Evolutionary conservation across 495 filamentous ascomycete genomes (phyloP).

Genomic region (Tuber brumale): DNA sequence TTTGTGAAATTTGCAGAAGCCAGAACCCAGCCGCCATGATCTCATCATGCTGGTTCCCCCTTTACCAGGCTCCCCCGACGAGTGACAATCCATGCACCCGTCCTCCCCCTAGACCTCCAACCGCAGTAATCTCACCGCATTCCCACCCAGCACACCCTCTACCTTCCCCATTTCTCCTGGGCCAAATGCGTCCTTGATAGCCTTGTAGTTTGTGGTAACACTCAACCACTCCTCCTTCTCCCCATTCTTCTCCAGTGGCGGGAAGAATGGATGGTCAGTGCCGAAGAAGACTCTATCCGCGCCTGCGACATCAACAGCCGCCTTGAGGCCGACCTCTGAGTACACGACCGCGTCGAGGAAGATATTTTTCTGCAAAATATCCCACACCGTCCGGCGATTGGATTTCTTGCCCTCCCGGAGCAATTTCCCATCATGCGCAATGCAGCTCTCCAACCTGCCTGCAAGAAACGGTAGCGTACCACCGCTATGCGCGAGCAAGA

Average conservation of each 20-base stretch:
- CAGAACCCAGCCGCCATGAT: not conserved
- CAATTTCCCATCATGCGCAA: slow-evolving; percentile 70
- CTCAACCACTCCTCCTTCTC: slow-evolving; percentile 68
- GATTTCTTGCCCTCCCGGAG: slow-evolving; percentile 44
- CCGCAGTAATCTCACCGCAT: slow-evolving; percentile 60
- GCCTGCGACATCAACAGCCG: slow-evolving; percentile 60
- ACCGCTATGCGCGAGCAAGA: slow-evolving; percentile 82
- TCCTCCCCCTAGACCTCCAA: slow-evolving; percentile 38
- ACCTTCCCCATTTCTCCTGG: slow-evolving; percentile 47
- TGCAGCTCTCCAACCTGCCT: slow-evolving; percentile 80
- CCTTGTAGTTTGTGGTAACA: slow-evolving; percentile 68
- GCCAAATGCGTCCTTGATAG: slow-evolving; percentile 58
- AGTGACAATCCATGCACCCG: not conserved
- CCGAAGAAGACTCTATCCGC: slow-evolving; percentile 71
- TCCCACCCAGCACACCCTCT: slow-evolving; percentile 58
- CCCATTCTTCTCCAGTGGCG: slow-evolving; percentile 58
- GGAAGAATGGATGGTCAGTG: slow-evolving; percentile 94
- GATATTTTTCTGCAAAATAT: slow-evolving; percentile 76
- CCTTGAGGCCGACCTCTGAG: slow-evolving; percentile 63
- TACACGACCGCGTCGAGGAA: slow-evolving; percentile 89
- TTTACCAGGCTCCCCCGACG: not conserved
- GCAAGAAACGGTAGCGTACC: slow-evolving; percentile 86
- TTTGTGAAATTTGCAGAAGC: not conserved
- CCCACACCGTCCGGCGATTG: slow-evolving; percentile 61
- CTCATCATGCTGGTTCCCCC: not conserved